Percentiles rank a stretch among this genome's conserved stretches.
Evolutionary conservation across 306 rosid genomes (phyloP).

Genomic region (Quercus cerris): DNA sequence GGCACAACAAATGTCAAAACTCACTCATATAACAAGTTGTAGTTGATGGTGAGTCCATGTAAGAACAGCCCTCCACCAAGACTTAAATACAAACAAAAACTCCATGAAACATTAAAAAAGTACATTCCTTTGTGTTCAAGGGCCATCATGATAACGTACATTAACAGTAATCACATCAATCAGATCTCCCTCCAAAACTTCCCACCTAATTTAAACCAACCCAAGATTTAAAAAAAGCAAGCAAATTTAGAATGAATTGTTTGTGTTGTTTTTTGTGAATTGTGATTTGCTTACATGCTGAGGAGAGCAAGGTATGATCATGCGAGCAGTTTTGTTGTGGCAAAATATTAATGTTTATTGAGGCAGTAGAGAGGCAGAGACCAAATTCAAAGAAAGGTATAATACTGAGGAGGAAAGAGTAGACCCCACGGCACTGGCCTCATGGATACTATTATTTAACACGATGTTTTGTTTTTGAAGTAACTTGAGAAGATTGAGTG

Average conservation of each 20-base stretch:
- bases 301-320: not conserved
- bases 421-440: not conserved
- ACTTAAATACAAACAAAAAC: too few species aligned
- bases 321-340: not conserved
- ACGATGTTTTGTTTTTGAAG: not conserved
- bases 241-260: not conserved
- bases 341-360: not conserved
- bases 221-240: not conserved
- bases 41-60: too few species aligned
- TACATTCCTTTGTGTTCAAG: conserved; percentile 7
- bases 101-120: not conserved
- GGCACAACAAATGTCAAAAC: too few species aligned
- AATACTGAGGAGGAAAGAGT: not conserved
- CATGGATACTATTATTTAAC: not conserved
- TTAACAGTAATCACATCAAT: not conserved
- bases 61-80: too few species aligned
- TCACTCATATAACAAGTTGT: fast-evolving
- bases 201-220: conserved; percentile 7
- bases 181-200: conserved; percentile 7
- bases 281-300: not conserved
- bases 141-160: not conserved
- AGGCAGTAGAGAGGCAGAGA: not conserved
- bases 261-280: not conserved
- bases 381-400: not conserved
- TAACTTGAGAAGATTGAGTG: too few species aligned